Conservation (phyloP, 805 yeast genomes). For the Cyberlindnera veronae region DNA sequence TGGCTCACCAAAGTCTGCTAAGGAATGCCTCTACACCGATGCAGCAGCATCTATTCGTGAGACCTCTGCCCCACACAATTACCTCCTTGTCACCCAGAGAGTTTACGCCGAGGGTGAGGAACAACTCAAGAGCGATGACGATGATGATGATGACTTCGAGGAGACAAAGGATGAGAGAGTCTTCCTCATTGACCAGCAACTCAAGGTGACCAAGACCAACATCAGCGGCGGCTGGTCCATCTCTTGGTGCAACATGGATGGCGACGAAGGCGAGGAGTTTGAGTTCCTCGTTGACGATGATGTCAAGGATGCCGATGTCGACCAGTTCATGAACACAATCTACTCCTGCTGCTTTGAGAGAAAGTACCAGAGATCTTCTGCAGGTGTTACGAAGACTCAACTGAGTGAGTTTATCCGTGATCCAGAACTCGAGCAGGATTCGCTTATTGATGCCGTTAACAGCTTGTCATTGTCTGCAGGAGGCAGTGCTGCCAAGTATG, state of each 20-base stretch:
- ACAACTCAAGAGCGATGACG: slow-evolving; percentile 47
- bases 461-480: slow-evolving; percentile 7
- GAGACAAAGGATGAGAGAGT: slow-evolving; percentile 59
- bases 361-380: slow-evolving; percentile 57
- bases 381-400: slow-evolving; percentile 41
- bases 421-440: slow-evolving; percentile 19
- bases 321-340: slow-evolving; percentile 58
- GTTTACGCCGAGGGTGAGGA: slow-evolving; percentile 68
- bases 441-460: slow-evolving; percentile 9
- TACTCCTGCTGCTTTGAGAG: slow-evolving; percentile 73
- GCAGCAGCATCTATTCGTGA: slow-evolving; percentile 71
- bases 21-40: slow-evolving; percentile 79
- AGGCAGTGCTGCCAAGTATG: neutral
- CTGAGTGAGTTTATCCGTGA: slow-evolving; percentile 56
- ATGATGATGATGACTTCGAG: slow-evolving; percentile 37
- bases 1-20: slow-evolving; percentile 79
- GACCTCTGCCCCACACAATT: slow-evolving; percentile 60
- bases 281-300: slow-evolving; percentile 72
- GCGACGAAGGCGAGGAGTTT: slow-evolving; percentile 82
- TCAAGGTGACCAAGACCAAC: slow-evolving; percentile 53
- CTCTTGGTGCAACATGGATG: slow-evolving; percentile 78
- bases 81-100: slow-evolving; percentile 67
- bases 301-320: slow-evolving; percentile 47
- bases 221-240: slow-evolving; percentile 55
- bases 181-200: slow-evolving; percentile 59